These are phyloP conservation scores for Chloris gayana DNA, from an alignment of 176 grass and related monocot genomes.

Conservation along the genomic window DNA sequence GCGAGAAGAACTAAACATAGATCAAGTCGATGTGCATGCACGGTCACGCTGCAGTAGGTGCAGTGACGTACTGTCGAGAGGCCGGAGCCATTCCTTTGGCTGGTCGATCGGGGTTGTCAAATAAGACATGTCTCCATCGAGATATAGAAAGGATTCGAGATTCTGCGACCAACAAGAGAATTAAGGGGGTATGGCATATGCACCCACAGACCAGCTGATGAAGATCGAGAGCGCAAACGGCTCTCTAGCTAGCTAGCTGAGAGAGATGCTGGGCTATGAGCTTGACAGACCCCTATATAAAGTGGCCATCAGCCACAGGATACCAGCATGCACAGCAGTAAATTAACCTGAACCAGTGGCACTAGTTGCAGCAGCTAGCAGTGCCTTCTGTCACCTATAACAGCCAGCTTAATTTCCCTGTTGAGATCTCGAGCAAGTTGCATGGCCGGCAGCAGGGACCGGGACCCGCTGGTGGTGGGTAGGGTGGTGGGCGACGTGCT, in stretches of 20 bases:
- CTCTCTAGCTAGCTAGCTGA: too few species aligned
- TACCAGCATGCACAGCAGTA: background rate
- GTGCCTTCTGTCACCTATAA: too few species aligned
- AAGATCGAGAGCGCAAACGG: too few species aligned
- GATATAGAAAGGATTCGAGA: constrained; percentile 10
- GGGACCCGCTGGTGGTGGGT: constrained; percentile 74
- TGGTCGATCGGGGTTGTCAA: background rate
- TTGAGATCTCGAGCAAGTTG: too few species aligned
- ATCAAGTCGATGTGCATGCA: background rate
- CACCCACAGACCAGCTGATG: too few species aligned
- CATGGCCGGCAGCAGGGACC: constrained; percentile 60
- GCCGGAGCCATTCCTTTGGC: background rate
- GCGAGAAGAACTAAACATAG: background rate
- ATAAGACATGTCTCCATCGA: background rate
- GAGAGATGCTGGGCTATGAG: too few species aligned
- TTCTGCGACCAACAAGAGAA: background rate
- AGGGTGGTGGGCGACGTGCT: constrained; percentile 90
- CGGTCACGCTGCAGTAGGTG: background rate
- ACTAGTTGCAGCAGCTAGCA: too few species aligned
- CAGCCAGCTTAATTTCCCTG: too few species aligned
- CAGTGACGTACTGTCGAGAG: background rate
- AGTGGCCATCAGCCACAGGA: background rate
- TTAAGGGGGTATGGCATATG: background rate
- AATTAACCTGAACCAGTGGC: background rate
- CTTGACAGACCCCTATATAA: constrained; percentile 34